Evolutionary conservation across 1,284 basidiomycete species (phyloP), one percentile per base, ranked within the genome.

Genomic region (Ustilago lituana): DNA sequence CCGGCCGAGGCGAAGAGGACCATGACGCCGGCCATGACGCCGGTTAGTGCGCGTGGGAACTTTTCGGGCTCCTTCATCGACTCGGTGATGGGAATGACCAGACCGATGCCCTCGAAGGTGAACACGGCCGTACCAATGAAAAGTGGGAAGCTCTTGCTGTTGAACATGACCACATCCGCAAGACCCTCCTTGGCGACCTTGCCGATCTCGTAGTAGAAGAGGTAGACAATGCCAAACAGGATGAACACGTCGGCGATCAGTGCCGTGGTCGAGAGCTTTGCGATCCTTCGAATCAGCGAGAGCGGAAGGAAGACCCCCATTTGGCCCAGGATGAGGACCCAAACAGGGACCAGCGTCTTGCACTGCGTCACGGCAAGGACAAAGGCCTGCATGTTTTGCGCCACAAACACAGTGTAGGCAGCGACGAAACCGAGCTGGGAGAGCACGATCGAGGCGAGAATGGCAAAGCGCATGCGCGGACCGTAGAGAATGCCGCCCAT

Each of bases 51-150:
- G 38, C 83, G 85, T 2, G 95, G 94, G 86, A 98, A 97, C 83
- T 92, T 93, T 76, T 88, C 88, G 2, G 96, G 96, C 83, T 98
- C 78, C 54, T 75, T 74, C 95, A 99, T 98, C 5, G 93, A 89
- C 80, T 99, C 94, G 8, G 93, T 94, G 75, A 98, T 97, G 11
- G 96, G 95, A 71, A 98, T 93, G 65, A 98, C 91, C 82, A 98
- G 85, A 44, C 96, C 95, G 72, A 98, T 93, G 15, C 95, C 95
- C 83, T 98, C 96, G 73, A 98, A 99, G 0, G 96, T 94, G 82
- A 98, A 98, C 20, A 98, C 95, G 4, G 95, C 95, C 15, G 96
- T 98, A 22, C 93, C 96, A 67, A 98, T 92, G 63, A 98, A 88
- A 19, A 98, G 84, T 0, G 95, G 90, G 85, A 94, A 98, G 67